Evolutionary conservation across 768 basidiomycete genomes (phyloP), one percentile per base, ranked within the genome.

Genomic region (Phanerochaete sordida): DNA sequence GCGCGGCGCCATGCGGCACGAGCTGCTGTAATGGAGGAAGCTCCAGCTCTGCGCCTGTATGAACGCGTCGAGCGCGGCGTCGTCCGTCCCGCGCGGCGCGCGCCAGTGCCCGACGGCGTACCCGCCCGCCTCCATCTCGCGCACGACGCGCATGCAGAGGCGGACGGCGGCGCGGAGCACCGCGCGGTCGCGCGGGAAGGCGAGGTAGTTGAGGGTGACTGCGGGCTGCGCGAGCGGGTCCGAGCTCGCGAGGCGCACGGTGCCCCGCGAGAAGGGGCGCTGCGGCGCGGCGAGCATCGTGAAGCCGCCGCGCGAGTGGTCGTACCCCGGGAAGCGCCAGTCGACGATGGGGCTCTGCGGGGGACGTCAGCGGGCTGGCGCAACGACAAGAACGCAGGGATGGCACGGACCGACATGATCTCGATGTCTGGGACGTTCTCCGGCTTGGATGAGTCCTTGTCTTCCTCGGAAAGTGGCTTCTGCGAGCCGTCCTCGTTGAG

Each of bases 1-100:
- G 48, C 2, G 30, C 37, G 21, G 30, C 21, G 59, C 59, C 77
- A 82, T 80, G 1, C 75, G 65, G 51, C 74, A 75, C 4, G 79
- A 76, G 15, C 77, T 66, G 19, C 63, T 57, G 33, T 66, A 66
- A 54, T 73, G 71, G 24, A 54, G 59, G 50, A 33, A 47, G 44
- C 61, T 62, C 13, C 53, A 26, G n/a, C 54, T 30, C 28, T 60
- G 39, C 47, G 13, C 30, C 12, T 48, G 47, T 27, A 64, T 53
- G 65, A 64, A 66, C 37, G 43, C 19, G 48, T 66, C 65, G 31
- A 64, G 44, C 12, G 57, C 59, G 19, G 16, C 53, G 53, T 54
- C 53, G 24, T 24, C 23, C 21, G 3, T 5, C 8, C 31, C 21
- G 23, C 16, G n/a, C 19, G 53, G 53, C 21, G 35, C 53, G 19